phyloP scores from a whole-genome alignment of 2,329 filamentous ascomycete genomes.

The Fusarium sp. region DNA sequence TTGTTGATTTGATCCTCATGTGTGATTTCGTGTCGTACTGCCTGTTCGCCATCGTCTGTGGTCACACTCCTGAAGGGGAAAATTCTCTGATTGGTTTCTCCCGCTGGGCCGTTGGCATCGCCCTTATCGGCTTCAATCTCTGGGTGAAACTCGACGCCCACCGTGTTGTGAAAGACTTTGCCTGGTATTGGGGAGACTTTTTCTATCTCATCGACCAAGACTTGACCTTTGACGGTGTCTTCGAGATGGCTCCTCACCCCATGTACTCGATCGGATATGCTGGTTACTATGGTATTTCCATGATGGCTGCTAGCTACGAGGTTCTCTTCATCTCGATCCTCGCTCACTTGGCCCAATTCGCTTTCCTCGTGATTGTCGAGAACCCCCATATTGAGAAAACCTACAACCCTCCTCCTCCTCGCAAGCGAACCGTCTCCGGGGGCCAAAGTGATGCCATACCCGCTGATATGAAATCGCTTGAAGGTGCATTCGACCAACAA shows the following conservation, averaged over 20 bases:
- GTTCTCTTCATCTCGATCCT: slow-evolving; percentile 96
- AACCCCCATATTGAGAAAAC: slow-evolving; percentile 98
- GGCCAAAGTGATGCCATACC: slow-evolving; percentile 44
- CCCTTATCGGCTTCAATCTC: slow-evolving; percentile 89
- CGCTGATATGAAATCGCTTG: slow-evolving; percentile 37
- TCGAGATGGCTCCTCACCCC: slow-evolving; percentile 97
- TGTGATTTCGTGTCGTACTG: slow-evolving; percentile 98
- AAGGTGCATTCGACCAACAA: slow-evolving; percentile 38
- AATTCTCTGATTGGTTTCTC: slow-evolving; percentile 71
- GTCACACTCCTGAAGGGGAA: slow-evolving; percentile 78
- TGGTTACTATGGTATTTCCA: slow-evolving; percentile 96
- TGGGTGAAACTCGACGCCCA: slow-evolving; percentile 99
- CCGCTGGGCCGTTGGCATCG: slow-evolving; percentile 82
- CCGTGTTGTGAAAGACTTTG: slow-evolving; percentile 97
- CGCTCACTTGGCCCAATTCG: slow-evolving; percentile 93
- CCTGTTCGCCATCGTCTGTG: slow-evolving; percentile 91
- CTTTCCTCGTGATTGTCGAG: slow-evolving; percentile 90
- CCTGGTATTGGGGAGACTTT: slow-evolving; percentile 99
- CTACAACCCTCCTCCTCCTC: slow-evolving; percentile 89
- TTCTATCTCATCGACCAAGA: slow-evolving; percentile 99
- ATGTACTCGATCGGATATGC: slow-evolving; percentile 99
- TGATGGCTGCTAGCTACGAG: slow-evolving; percentile 98
- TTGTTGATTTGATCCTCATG: slow-evolving; percentile 98
- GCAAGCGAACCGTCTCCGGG: slow-evolving; percentile 58
- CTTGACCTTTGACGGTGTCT: slow-evolving; percentile 97